Evolutionary conservation across 106 monocot genomes (phyloP).

Genomic region (Iris macrosiphon): DNA sequence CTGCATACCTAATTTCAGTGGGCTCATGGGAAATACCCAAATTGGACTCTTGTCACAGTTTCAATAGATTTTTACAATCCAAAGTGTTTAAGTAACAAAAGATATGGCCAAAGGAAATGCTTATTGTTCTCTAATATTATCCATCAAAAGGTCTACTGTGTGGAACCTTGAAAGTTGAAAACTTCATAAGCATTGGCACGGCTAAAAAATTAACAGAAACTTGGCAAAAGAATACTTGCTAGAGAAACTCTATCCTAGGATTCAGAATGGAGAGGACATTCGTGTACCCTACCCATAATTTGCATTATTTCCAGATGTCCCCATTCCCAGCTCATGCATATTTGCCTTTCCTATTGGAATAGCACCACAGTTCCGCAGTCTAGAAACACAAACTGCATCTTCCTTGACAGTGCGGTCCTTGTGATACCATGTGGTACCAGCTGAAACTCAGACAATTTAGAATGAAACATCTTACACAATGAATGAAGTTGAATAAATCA

Average conservation of each 20-base stretch:
- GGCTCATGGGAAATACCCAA: too few species aligned
- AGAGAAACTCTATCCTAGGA: not conserved
- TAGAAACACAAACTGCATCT: constrained; percentile 89
- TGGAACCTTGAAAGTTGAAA: too few species aligned
- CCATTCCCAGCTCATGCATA: constrained; percentile 98
- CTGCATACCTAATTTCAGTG: too few species aligned
- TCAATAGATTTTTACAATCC: too few species aligned
- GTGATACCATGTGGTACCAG: constrained; percentile 75
- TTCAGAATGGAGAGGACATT: too few species aligned
- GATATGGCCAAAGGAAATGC: too few species aligned
- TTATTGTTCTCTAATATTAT: too few species aligned
- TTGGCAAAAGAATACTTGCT: not conserved
- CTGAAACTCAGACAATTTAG: constrained; percentile 33
- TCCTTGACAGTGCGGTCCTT: constrained; percentile 44
- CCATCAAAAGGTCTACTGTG: too few species aligned
- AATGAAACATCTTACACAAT: constrained; percentile 8
- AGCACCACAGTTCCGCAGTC: constrained; percentile 83
- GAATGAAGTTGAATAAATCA: not conserved
- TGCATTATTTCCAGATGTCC: constrained; percentile 93
- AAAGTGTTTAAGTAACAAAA: too few species aligned
- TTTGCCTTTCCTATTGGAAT: constrained; percentile 95
- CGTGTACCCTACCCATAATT: constrained; percentile 68
- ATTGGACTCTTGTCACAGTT: too few species aligned
- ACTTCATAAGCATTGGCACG: too few species aligned
- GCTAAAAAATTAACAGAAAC: constrained; percentile 1